These are phyloP conservation scores for Collybia sp. DNA, from an alignment of 768 basidiomycete species.

Conservation along the genomic window DNA sequence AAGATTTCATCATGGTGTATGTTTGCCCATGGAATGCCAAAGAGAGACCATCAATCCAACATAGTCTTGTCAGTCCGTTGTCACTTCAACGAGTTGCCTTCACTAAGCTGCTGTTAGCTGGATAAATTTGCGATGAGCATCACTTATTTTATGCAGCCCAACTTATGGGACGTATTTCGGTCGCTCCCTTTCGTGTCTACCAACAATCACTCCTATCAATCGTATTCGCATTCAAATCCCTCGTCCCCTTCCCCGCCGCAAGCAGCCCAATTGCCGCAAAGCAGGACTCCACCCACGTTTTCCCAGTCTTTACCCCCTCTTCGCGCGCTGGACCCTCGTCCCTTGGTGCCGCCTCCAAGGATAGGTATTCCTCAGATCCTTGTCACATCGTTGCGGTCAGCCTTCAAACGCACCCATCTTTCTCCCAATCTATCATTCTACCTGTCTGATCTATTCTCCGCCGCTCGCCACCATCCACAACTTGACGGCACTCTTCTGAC, in stretches of 20 bases:
- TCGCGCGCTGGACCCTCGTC: slow-evolving; percentile 11
- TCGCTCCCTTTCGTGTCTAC: slow-evolving; percentile 21
- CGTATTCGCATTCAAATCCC: slow-evolving; percentile 24
- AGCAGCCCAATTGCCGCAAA: slow-evolving; percentile 17
- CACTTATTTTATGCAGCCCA: slow-evolving; percentile 45
- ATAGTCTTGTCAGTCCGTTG: slow-evolving; percentile 50
- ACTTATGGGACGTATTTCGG: slow-evolving; percentile 30
- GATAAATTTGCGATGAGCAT: slow-evolving; percentile 79
- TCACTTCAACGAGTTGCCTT: slow-evolving; percentile 1
- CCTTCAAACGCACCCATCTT: slow-evolving; percentile 35
- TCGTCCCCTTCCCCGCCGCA: slow-evolving; percentile 19
- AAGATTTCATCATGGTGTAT: slow-evolving; percentile 68
- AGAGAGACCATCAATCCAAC: slow-evolving; percentile 64
- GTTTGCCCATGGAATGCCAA: slow-evolving; percentile 61
- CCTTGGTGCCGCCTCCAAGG: slow-evolving; percentile 18
- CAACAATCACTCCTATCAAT: slow-evolving; percentile 13
- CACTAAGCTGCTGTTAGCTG: slow-evolving; percentile 36
- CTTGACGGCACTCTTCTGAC: slow-evolving; percentile 70
- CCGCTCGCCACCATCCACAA: slow-evolving; percentile 64
- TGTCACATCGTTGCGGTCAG: slow-evolving; percentile 22
- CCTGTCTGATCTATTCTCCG: slow-evolving; percentile 68
- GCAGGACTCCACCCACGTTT: slow-evolving; percentile 18
- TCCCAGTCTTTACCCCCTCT: slow-evolving; percentile 17
- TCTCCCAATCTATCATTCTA: slow-evolving; percentile 56
- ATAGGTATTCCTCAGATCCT: slow-evolving; percentile 23